Evolutionary conservation across 2,329 filamentous ascomycete genomes (phyloP), one percentile per base, ranked within the genome.

Genomic region (Lecanosticta acicola): DNA sequence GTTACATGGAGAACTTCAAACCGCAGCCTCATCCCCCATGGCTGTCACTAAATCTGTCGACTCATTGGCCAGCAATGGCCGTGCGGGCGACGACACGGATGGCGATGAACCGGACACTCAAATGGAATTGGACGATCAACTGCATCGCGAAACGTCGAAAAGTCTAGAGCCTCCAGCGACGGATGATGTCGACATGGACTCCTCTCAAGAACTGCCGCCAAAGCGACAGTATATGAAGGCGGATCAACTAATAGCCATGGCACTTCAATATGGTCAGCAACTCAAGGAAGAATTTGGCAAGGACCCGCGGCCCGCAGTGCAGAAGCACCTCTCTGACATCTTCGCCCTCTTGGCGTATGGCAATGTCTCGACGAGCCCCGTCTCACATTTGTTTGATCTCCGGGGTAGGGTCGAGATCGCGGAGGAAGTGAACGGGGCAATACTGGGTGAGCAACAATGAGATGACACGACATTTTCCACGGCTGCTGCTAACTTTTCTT

Each of bases 401-500:
- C 79, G 78, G 42, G 88, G 87, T 1, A 75, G 93, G 35, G 79
- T 83, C 14, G 75, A 80, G 14, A 87, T 97, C 33, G 90, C 90
- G 7, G 93, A 98, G 70, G 90, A 95, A 66, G 73, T 98, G 46
- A 97, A 97, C 67, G 87, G 87, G 50, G 90, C 88, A 38, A 95
- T 98, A 58, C 68, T 98, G 49, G 81, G 89, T 94, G 72, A 71
- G 82, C 75, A 39, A 35, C n/a, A 7, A 7, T 14, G 8, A 8
- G 16, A 14, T 17, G 16, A 35, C 16, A 37, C 17, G 5, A 11
- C 46, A 29, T 20, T 45, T n/a, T n/a, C n/a, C n/a, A n/a, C n/a
- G n/a, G n/a, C n/a, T n/a, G n/a, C n/a, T 50, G 57, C 60, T 68
- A 57, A 69, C 57, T 26, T 3, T 7, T 4, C 16, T 16, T 41